Evolutionary conservation across 2,329 filamentous ascomycete species (phyloP), one percentile per base, ranked within the genome.

Genomic region (Fusarium sp.): DNA sequence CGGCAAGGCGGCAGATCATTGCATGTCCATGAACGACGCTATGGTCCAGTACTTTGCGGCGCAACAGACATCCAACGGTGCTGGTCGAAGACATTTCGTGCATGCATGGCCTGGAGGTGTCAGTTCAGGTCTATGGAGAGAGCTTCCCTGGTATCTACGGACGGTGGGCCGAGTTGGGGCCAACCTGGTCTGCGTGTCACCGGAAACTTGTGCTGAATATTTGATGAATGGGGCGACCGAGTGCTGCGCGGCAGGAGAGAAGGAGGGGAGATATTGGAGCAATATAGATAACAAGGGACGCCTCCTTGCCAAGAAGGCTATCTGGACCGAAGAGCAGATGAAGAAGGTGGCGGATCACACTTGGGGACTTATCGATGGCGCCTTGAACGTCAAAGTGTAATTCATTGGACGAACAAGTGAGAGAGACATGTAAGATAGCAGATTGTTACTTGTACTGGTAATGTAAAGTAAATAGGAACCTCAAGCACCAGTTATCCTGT

Each of bases 91-190:
- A 2, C 77, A 81, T 47, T 87, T 85, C 58, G 73, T 86, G 0
- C 85, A 87, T 56, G 82, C 82, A 0, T 81, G 73, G 11, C 85
- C 86, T 0, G 84, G 85, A 2, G 25, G 77, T 1, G 85, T 87
- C 16, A 78, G 78, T 2, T 83, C 85, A 0, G 78, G 78, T 2
- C 29, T 84, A 3, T 22, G 50, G 20, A 58, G 67, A 4, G 71
- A 76, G 2, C 70, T 86, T 1, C 84, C 84, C 0, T 77, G 75
- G 79, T 79, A 80, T 47, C 14, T 81, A 6, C 79, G 79, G 6
- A 20, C 73, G 0, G 29, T 69, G 6, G 29, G 60, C 0, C 52
- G 67, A 10, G 59, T 75, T 0, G 5, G 80, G 14, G 58, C 18
- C 1, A 6, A 64, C 5, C 1, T 83, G 9, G 4, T 82, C 8